Evolutionary conservation across 2,329 filamentous ascomycete species (phyloP).

Genomic region (Rutstroemia sp.): DNA sequence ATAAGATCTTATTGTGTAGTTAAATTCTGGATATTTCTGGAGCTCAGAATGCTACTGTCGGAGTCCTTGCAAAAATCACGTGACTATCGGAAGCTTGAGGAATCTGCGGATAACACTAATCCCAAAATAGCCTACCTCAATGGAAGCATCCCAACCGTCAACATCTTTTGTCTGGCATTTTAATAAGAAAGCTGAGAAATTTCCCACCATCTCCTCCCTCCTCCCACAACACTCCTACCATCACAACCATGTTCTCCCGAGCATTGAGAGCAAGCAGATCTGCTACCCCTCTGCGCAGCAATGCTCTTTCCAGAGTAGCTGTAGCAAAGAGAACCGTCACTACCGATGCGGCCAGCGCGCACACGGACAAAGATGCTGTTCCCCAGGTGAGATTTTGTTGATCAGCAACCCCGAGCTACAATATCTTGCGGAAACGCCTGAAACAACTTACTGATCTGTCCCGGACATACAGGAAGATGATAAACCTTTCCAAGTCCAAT

Average conservation of each 20-base stretch:
- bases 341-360: slow-evolving; percentile 87
- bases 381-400: slow-evolving; percentile 44
- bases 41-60: too few species aligned
- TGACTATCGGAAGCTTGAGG: slow-evolving; percentile 8
- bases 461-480: slow-evolving; percentile 66
- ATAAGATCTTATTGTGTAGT: too few species aligned
- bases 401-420: background rate
- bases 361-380: slow-evolving; percentile 71
- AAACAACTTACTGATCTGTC: background rate
- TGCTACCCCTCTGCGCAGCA: slow-evolving; percentile 45
- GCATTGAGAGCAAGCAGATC: slow-evolving; percentile 55
- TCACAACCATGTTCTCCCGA: slow-evolving; percentile 61
- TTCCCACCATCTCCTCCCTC: slow-evolving; percentile 8
- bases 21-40: too few species aligned
- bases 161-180: slow-evolving; percentile 8
- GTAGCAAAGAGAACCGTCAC: slow-evolving; percentile 66
- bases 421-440: too few species aligned
- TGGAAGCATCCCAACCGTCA: slow-evolving; percentile 9
- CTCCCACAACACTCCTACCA: slow-evolving; percentile 8
- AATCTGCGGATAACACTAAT: background rate
- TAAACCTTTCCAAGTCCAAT: slow-evolving; percentile 81
- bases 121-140: slow-evolving; percentile 5
- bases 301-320: slow-evolving; percentile 23
- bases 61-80: background rate
- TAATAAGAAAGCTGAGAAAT: slow-evolving; percentile 6